Percentiles rank a stretch among this genome's conserved stretches.
These are phyloP conservation scores for Mortierella sp. DNA, from an alignment of 371 early-diverging fungal genomes.

Conservation along the genomic window DNA sequence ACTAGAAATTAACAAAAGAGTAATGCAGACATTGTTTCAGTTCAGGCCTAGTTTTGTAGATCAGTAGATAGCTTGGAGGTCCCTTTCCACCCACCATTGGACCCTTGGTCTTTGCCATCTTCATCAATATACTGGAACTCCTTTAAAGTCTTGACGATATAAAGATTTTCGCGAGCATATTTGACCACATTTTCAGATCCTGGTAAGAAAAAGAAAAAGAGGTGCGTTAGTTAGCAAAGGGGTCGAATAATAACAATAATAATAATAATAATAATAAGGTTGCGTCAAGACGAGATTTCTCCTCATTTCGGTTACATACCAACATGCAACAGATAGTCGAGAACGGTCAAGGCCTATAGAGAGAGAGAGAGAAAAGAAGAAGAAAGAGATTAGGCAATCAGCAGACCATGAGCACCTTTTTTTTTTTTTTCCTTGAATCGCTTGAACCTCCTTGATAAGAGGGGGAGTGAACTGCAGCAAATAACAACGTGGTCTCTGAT, in stretches of 20 bases:
- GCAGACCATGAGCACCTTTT: background rate
- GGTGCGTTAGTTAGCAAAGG: constrained; percentile 52
- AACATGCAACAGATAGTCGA: constrained; percentile 53
- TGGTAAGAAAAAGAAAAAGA: constrained; percentile 81
- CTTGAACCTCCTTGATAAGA: background rate
- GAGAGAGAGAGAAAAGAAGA: background rate
- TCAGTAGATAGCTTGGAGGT: background rate
- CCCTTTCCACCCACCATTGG: constrained; percentile 70
- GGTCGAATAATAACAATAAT: background rate
- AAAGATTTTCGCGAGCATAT: constrained; percentile 91
- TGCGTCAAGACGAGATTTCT: background rate
- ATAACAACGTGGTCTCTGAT: background rate
- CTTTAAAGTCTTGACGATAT: constrained; percentile 93
- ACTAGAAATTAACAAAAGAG: constrained; percentile 61
- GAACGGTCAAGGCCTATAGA: constrained; percentile 67
- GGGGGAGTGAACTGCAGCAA: background rate
- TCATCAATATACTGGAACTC: constrained; percentile 97
- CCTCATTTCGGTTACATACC: constrained; percentile 33
- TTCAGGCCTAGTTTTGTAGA: background rate
- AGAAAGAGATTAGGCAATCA: constrained; percentile 9
- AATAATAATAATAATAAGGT: background rate
- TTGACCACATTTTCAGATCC: constrained; percentile 92
- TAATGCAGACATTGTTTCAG: background rate
- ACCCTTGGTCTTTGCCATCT: constrained; percentile 90
- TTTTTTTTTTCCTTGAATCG: background rate